These are phyloP conservation scores for Brassica napus DNA, from an alignment of 345 rosid genomes.

Conservation along the genomic window Da-Ae NC_063434.1:30908001-30908500, in stretches of 20 bases:
- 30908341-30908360: slow-evolving; percentile 13
- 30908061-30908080: neutral
- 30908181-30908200: neutral
- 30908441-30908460: slow-evolving; percentile 18
- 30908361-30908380: slow-evolving; percentile 32
- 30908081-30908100: neutral
- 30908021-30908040: neutral
- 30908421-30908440: slow-evolving; percentile 1
- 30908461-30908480: neutral
- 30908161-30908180: neutral
- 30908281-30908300: neutral
- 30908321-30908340: neutral
- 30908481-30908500: slow-evolving; percentile 19
- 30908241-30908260: neutral
- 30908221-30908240: neutral
- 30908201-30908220: neutral
- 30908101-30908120: neutral
- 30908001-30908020: neutral
- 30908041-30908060: neutral
- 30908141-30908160: neutral
- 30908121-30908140: neutral
- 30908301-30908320: neutral
- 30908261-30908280: neutral
- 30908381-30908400: neutral
- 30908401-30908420: slow-evolving; percentile 24